Evolutionary conservation across 2,329 filamentous ascomycete species (phyloP).

Genomic region (Helminthosporium solani): DNA sequence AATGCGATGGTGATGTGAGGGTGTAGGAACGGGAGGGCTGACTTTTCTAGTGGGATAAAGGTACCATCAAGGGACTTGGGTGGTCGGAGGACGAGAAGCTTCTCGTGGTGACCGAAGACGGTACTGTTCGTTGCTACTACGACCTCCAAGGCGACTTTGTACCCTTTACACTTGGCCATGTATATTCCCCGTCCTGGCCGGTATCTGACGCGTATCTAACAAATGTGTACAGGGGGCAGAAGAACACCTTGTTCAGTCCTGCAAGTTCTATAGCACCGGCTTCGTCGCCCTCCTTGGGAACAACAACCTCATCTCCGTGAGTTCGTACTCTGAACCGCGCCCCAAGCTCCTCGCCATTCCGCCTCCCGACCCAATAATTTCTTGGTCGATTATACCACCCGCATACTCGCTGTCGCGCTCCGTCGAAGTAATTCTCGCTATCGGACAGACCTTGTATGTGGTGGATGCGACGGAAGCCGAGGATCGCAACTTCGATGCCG

Average conservation of each 20-base stretch:
- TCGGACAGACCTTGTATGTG: slow-evolving; percentile 79
- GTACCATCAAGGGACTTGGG: slow-evolving; percentile 80
- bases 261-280: slow-evolving; percentile 87
- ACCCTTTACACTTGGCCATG: slow-evolving; percentile 86
- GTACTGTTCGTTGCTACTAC: slow-evolving; percentile 85
- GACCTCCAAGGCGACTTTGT: slow-evolving; percentile 94
- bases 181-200: slow-evolving; percentile 26
- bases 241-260: slow-evolving; percentile 82
- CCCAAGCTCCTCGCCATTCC: slow-evolving; percentile 77
- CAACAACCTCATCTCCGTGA: slow-evolving; percentile 83
- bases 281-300: slow-evolving; percentile 90
- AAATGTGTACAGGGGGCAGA: slow-evolving; percentile 66
- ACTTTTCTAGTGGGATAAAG: slow-evolving; percentile 74
- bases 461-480: slow-evolving; percentile 88
- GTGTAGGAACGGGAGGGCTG: slow-evolving; percentile 11
- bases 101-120: slow-evolving; percentile 83
- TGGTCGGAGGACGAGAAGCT: slow-evolving; percentile 97
- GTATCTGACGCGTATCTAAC: background rate
- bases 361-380: slow-evolving; percentile 76
- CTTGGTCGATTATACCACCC: slow-evolving; percentile 88
- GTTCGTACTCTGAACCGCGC: slow-evolving; percentile 85
- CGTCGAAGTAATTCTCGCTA: slow-evolving; percentile 86
- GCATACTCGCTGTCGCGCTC: slow-evolving; percentile 86
- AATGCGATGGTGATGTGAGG: background rate
- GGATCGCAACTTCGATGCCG: slow-evolving; percentile 86